Evolutionary conservation across 345 rosid genomes (phyloP), one percentile per base, ranked within the genome.

Genomic region (Gossypium anomalum): DNA sequence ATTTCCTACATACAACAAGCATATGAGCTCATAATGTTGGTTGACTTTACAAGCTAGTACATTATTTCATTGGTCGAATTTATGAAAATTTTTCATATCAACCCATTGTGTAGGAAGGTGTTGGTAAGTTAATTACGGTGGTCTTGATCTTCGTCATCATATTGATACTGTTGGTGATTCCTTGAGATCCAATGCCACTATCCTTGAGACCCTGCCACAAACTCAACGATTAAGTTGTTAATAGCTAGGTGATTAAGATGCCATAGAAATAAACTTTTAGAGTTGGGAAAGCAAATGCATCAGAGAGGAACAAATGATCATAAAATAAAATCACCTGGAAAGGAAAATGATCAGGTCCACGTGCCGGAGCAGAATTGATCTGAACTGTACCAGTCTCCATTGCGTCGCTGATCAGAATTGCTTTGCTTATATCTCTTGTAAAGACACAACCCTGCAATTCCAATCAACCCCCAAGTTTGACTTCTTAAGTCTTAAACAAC

Each of bases 331-430:
- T 82, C 44, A 94, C 97, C 98, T 92, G 98, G 89, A 94, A 94
- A 34, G 98, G 98, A 69, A 94, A 94, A 78, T 94, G 98, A 74
- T 94, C 98, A 0, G 98, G 98, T 48, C 98, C 98, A 8, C 98
- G 93, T 77, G 98, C 98, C 0, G 98, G 98, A 0, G 98, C 98
- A 0, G 98, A 94, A 90, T 94, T 94, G 72, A 94, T 94, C 85
- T 92, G 98, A 75, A 94, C 98, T 0, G 98, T 92, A 22, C 98
- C 98, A 0, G 98, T 88, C 84, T 94, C 98, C 97, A 94, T 94
- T 52, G 98, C 98, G 34, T 94, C 97, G 63, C 98, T 87, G 70
- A 92, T 87, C 84, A 94, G 43, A 58, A 94, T 79, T 25, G 98
- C 98, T 78, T 92, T 94, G 82, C 88, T 92, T 73, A 94, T 89